Conservation (phyloP, 345 rosid genomes). For the Moricandia arvensis region DNA sequence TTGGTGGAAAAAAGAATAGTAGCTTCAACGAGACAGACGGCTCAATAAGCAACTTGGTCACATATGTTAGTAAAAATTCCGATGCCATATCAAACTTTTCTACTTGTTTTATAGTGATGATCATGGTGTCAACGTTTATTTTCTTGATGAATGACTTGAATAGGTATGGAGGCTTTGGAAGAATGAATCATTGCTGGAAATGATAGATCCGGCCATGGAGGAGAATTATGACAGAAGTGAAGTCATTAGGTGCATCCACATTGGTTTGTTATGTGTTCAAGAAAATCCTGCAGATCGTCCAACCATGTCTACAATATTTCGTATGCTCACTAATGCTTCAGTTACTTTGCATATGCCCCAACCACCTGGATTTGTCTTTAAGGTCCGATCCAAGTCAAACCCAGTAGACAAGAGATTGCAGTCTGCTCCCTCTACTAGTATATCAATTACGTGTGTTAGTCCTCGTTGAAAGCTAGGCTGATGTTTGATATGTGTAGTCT, state of each 20-base stretch:
- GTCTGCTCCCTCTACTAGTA: slow-evolving; percentile 10
- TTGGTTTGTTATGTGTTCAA: slow-evolving; percentile 25
- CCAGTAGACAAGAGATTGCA: background rate
- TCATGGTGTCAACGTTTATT: background rate
- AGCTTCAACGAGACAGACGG: slow-evolving; percentile 12
- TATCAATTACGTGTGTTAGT: slow-evolving; percentile 1
- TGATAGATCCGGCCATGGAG: slow-evolving; percentile 6
- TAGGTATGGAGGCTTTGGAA: slow-evolving; percentile 31
- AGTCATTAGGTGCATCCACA: slow-evolving; percentile 23
- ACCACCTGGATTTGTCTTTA: slow-evolving; percentile 24
- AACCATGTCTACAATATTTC: slow-evolving; percentile 13
- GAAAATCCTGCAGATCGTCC: slow-evolving; percentile 21
- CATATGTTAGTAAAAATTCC: slow-evolving; percentile 14
- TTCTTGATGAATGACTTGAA: background rate
- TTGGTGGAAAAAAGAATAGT: slow-evolving; percentile 19
- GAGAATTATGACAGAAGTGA: background rate
- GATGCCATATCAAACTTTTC: background rate
- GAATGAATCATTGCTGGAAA: slow-evolving; percentile 11
- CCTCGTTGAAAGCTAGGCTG: slow-evolving; percentile 3
- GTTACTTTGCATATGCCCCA: slow-evolving; percentile 1
- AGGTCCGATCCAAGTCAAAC: background rate
- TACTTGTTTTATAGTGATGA: background rate
- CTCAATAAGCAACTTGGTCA: slow-evolving; percentile 20
- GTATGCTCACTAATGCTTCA: background rate
- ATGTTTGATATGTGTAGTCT: background rate